These are phyloP conservation scores for Rubia peregrina DNA, from an alignment of 305 asterid genomes.

Conservation along the genomic window DNA sequence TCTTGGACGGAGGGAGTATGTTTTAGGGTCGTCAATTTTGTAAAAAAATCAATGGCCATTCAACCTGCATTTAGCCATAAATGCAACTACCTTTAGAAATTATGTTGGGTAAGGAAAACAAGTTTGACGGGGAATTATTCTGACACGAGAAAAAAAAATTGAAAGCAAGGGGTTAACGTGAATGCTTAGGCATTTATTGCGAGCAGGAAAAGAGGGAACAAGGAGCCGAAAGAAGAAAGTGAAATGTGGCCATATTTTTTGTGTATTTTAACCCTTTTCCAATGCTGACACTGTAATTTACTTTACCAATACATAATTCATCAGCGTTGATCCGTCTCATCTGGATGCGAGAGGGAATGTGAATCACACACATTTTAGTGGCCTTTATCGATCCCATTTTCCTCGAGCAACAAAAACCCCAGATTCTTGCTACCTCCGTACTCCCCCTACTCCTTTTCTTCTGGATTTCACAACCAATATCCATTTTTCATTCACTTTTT, in stretches of 20 bases:
- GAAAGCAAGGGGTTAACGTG: neutral
- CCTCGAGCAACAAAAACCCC: constrained; percentile 42
- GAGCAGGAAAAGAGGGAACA: constrained; percentile 26
- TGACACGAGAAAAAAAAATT: too few relatives aligned
- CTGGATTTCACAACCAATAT: too few relatives aligned
- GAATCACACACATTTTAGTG: too few relatives aligned
- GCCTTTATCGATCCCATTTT: constrained; percentile 19
- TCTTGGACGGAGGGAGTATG: too few relatives aligned
- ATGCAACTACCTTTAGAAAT: too few relatives aligned
- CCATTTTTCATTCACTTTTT: too few relatives aligned
- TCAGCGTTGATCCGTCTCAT: neutral
- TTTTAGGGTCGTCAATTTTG: too few relatives aligned
- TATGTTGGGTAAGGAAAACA: too few relatives aligned
- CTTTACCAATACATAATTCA: constrained; percentile 16
- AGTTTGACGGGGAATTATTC: too few relatives aligned
- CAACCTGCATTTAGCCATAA: too few relatives aligned
- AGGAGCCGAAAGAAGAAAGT: constrained; percentile 43
- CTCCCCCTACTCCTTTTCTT: neutral
- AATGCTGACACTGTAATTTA: constrained; percentile 24
- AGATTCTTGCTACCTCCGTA: neutral
- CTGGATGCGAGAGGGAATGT: too few relatives aligned
- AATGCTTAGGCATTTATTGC: neutral
- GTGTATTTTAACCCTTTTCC: constrained; percentile 29
- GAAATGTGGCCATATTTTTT: constrained; percentile 2
- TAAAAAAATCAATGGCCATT: too few relatives aligned